Evolutionary conservation across 768 basidiomycete genomes (phyloP).

Genomic region (Termitomyces heimii): DNA sequence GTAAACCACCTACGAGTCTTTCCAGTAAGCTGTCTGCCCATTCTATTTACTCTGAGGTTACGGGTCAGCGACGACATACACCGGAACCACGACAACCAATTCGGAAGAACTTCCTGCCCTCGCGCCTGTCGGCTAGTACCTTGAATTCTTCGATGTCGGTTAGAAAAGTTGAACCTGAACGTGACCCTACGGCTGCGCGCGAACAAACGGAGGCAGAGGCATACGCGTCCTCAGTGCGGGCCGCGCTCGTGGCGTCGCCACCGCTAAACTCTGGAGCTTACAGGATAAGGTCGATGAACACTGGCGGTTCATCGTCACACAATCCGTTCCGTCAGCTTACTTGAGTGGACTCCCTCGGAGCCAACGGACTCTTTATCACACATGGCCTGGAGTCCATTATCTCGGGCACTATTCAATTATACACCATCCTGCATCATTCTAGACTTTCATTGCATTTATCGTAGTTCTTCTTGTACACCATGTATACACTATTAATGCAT

Average conservation of each 20-base stretch:
- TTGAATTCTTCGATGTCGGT: constrained; percentile 29
- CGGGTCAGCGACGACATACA: constrained; percentile 51
- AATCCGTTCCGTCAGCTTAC: constrained; percentile 43
- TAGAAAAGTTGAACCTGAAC: constrained; percentile 10
- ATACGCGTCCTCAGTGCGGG: constrained; percentile 47
- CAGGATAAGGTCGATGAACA: constrained; percentile 35
- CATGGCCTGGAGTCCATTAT: neutral
- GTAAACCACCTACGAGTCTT: constrained; percentile 13
- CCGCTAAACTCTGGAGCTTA: constrained; percentile 28
- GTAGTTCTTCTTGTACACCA: constrained; percentile 3
- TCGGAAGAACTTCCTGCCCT: constrained; percentile 35
- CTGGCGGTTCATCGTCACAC: constrained; percentile 42
- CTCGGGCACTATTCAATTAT: neutral
- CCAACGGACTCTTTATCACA: neutral
- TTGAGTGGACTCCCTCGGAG: neutral
- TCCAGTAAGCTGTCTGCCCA: constrained; percentile 31
- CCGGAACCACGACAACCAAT: constrained; percentile 76
- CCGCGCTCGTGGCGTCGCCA: constrained; percentile 21
- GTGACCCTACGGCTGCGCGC: constrained; percentile 10
- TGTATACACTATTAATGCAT: constrained; percentile 5
- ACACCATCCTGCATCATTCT: neutral
- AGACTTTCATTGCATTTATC: neutral
- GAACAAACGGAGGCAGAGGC: constrained; percentile 52
- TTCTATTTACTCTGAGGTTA: constrained; percentile 66
- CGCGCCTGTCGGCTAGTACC: constrained; percentile 46